These are phyloP conservation scores for Diaporthe citri DNA, from an alignment of 2,329 filamentous ascomycete species.

Conservation along the genomic window DNA sequence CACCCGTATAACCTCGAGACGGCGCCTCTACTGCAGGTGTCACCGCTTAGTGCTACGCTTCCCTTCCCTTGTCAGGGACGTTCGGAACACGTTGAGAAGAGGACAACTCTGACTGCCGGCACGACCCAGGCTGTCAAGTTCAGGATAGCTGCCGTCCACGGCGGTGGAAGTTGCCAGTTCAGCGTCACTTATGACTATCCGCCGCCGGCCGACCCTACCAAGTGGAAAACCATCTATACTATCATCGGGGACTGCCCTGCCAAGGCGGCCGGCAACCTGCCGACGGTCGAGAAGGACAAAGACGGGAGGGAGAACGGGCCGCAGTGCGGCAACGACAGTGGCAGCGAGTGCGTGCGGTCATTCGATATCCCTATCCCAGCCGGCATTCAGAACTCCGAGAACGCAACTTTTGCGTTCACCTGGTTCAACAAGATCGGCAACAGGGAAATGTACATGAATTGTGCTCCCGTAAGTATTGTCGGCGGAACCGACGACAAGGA, in stretches of 20 bases:
- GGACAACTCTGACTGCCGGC: slow-evolving; percentile 1
- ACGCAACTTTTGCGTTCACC: slow-evolving; percentile 71
- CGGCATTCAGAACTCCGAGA: slow-evolving; percentile 25
- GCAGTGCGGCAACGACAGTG: neutral
- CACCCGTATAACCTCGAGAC: slow-evolving; percentile 15
- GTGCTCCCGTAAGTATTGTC: slow-evolving; percentile 67
- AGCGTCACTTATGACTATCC: slow-evolving; percentile 6
- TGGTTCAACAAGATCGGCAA: slow-evolving; percentile 73
- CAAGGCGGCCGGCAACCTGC: neutral
- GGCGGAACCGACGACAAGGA: slow-evolving; percentile 41
- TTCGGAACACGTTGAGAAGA: neutral
- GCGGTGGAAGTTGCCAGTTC: neutral
- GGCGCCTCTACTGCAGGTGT: neutral
- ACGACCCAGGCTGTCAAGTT: neutral
- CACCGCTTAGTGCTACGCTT: neutral
- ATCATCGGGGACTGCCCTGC: slow-evolving; percentile 2
- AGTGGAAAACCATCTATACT: neutral
- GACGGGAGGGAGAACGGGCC: neutral
- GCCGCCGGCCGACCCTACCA: neutral
- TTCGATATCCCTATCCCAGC: neutral
- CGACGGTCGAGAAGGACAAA: neutral
- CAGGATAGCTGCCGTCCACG: neutral
- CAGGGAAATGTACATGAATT: slow-evolving; percentile 78
- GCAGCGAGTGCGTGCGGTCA: neutral
- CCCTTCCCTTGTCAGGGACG: slow-evolving; percentile 8